Evolutionary conservation across 2,329 filamentous ascomycete genomes (phyloP).

Genomic region (Colletotrichum godetiae): DNA sequence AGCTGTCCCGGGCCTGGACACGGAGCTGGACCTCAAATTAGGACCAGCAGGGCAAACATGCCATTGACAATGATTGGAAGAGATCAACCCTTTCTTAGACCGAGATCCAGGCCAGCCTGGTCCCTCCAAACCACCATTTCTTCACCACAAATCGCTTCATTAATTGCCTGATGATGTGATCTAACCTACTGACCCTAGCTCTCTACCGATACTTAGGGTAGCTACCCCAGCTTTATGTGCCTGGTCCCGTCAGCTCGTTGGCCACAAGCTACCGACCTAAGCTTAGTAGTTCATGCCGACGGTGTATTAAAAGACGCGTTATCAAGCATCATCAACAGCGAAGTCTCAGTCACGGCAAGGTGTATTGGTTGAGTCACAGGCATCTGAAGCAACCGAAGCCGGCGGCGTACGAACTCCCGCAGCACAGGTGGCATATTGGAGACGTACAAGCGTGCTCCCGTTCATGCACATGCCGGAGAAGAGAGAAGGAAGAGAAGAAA

Average conservation of each 20-base stretch:
- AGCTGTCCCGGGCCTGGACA: constrained; percentile 12
- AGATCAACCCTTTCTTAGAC: neutral
- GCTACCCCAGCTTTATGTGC: constrained; percentile 28
- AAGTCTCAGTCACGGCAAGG: neutral
- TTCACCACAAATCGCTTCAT: neutral
- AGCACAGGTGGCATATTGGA: constrained; percentile 3
- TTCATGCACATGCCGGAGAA: constrained; percentile 4
- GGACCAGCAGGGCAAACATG: constrained; percentile 15
- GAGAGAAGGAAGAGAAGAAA: neutral
- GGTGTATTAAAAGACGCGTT: neutral
- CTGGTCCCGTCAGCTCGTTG: neutral
- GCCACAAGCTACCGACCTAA: neutral
- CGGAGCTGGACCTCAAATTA: constrained; percentile 10
- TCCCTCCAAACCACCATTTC: constrained; percentile 6
- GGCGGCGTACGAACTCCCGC: constrained; percentile 8
- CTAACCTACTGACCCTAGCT: constrained; percentile 8
- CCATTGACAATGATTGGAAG: constrained; percentile 1
- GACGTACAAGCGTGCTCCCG: constrained; percentile 11
- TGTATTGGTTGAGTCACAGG: neutral
- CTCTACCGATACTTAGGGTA: constrained; percentile 9
- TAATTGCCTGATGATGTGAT: constrained; percentile 13
- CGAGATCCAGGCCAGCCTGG: constrained; percentile 27
- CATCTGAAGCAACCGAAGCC: constrained; percentile 7
- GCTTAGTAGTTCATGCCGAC: neutral
- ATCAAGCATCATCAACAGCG: neutral